Evolutionary conservation across 169 alveolate genomes (phyloP), one percentile per base, ranked within the genome.

Genomic region (Plasmodium sp.): DNA sequence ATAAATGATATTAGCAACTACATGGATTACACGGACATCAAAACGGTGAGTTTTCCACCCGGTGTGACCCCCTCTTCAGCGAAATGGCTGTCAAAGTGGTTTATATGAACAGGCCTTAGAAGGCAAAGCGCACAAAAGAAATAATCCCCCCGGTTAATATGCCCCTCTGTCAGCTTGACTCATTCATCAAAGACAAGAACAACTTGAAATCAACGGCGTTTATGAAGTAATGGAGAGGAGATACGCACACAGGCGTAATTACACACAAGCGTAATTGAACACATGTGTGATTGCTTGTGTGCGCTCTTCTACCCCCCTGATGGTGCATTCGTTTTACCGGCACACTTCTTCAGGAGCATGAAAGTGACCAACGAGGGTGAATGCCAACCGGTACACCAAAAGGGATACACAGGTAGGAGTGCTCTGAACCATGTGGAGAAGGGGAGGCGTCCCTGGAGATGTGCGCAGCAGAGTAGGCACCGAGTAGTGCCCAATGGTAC

Each of bases 1-100:
- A 88, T 88, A 79, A 88, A 88, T 79, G 94, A 88, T 34, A 80
- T 33, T 72, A 88, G 90, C 67, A 56, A 51, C 48, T 79, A 80
- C 71, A 81, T 18, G 81, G 94, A 80, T 22, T 79, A 88, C 81
- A 88, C 94, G 2, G 94, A 88, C 33, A 88, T 88, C 48, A 77
- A 88, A 79, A 88, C 94, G 43, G 94, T 88, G 82, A 31, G 54
- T 45, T 84, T 16, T 2, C n/a, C 45, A n/a, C 27, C 12, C 12
- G 27, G 12, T 22, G 71, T 39, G 33, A 39, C 9, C 54, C 18
- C 43, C n/a, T n/a, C 39, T n/a, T 39, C 36, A n/a, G 14, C 12
- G 34, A 80, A 80, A 80, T 80, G 84, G 51, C 51, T 14, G 39
- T 1, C 34, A 22, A 27, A 81, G 54, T 54, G 27, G 67, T 81